Evolutionary conservation across 2,329 filamentous ascomycete species (phyloP), one percentile per base, ranked within the genome.

Genomic region (Apiospora arundinis): DNA sequence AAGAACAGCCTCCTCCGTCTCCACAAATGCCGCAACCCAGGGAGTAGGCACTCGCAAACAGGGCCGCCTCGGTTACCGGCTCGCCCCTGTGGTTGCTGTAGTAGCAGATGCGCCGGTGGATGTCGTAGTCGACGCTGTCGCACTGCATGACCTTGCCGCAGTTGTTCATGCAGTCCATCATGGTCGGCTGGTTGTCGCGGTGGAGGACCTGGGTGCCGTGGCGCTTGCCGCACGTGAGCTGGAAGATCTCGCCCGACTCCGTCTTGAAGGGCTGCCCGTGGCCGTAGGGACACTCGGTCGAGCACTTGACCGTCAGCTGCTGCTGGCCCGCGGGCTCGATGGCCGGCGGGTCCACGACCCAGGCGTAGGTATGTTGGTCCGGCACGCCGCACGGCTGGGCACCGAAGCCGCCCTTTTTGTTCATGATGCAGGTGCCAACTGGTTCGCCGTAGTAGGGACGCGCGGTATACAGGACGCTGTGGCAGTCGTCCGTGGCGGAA

Each of bases 121-220:
- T 52, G 48, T 52, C 48, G 48, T 52, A 52, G 48, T 52, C 48
- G 48, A 52, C 48, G 48, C 48, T 52, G 48, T 52, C 48, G 48
- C 48, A 52, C 8, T 52, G 48, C 23, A 52, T 52, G n/a, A 52
- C n/a, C 48, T 9, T 52, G 48, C 48, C 48, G 48, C 48, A 52
- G 23, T 28, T 52, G 48, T 52, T 52, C 48, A 52, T 52, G 48
- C 48, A 52, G 23, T 52, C 48, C 48, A 52, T 52, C 48, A 52
- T 52, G 48, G 48, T 52, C 23, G 48, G 23, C 48, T 52, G 48
- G 48, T 14, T 52, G 48, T 52, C 48, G 48, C 48, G 48, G 12
- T 52, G 48, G 23, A 52, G 23, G 11, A 28, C 14, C 48, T 28
- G 25, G 48, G 48, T 52, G 48, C 48, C 48, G 48, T 52, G 48